These are phyloP conservation scores for Yamadazyma sp. DNA, from an alignment of 805 yeast species.

Conservation along the genomic window DNA sequence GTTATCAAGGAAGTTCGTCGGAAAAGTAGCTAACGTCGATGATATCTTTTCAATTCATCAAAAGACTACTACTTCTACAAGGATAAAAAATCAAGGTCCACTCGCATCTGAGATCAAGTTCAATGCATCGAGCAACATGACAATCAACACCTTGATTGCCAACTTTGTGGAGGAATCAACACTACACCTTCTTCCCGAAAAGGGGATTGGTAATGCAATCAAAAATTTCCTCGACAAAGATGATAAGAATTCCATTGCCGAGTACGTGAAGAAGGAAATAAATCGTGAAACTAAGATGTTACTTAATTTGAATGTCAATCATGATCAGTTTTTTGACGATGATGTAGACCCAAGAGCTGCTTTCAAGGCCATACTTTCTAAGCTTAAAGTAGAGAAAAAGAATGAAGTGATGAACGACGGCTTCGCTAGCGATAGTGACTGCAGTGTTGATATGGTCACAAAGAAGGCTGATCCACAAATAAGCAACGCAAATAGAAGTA, in stretches of 20 bases:
- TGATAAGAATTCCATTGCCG: constrained; percentile 68
- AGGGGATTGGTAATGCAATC: constrained; percentile 73
- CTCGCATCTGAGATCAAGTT: background rate
- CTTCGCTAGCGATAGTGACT: constrained; percentile 2
- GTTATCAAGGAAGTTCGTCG: constrained; percentile 87
- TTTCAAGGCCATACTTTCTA: constrained; percentile 45
- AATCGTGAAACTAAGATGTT: constrained; percentile 51
- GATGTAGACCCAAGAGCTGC: constrained; percentile 31
- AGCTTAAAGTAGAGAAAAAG: constrained; percentile 29
- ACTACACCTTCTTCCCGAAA: constrained; percentile 68
- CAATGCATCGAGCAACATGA: constrained; percentile 3
- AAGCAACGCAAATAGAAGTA: too few relatives aligned
- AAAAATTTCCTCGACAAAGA: constrained; percentile 76
- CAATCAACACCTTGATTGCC: constrained; percentile 45
- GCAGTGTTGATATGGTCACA: background rate
- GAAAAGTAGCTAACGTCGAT: constrained; percentile 86
- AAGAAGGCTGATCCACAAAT: background rate
- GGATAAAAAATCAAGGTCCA: background rate
- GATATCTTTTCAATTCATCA: constrained; percentile 75
- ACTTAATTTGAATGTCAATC: constrained; percentile 42
- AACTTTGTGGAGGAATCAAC: constrained; percentile 62
- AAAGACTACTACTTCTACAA: constrained; percentile 33
- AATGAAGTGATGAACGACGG: background rate
- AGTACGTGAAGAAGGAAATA: constrained; percentile 59
- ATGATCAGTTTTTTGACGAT: constrained; percentile 32